Evolutionary conservation across 2,329 filamentous ascomycete genomes (phyloP).

Genomic region (Claviceps pazoutovae): DNA sequence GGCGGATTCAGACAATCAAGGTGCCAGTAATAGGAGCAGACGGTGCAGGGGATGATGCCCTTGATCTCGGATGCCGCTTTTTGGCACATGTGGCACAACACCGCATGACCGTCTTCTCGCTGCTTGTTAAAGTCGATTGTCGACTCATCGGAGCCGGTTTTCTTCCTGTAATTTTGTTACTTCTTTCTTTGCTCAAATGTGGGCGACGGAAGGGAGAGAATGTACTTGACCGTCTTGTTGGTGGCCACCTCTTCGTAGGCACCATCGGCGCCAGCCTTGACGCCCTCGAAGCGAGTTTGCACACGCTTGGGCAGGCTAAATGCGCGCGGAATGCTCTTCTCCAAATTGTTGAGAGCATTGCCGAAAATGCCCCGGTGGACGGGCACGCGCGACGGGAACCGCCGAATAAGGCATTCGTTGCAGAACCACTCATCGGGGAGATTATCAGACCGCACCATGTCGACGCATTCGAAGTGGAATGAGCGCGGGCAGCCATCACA

Average conservation of each 20-base stretch:
- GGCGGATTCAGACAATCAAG: conserved; percentile 84
- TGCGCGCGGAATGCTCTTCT: conserved; percentile 55
- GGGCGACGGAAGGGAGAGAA: background rate
- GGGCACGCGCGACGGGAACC: conserved; percentile 31
- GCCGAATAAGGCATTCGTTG: conserved; percentile 48
- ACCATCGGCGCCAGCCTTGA: conserved; percentile 61
- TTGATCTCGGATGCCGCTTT: conserved; percentile 44
- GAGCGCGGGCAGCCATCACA: conserved; percentile 86
- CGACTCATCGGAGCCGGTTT: conserved; percentile 43
- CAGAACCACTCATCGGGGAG: conserved; percentile 76
- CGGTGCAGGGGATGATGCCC: conserved; percentile 75
- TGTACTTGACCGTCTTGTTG: conserved; percentile 52
- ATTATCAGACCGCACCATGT: conserved; percentile 57
- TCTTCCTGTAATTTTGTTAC: conserved; percentile 26
- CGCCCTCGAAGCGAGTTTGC: conserved; percentile 66
- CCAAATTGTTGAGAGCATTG: conserved; percentile 47
- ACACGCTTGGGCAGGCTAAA: conserved; percentile 59
- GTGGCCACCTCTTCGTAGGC: conserved; percentile 60
- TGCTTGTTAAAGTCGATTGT: conserved; percentile 54
- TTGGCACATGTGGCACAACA: conserved; percentile 67
- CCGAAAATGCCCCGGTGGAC: conserved; percentile 44
- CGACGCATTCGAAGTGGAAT: conserved; percentile 80
- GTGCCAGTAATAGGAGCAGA: conserved; percentile 75
- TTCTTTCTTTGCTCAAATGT: background rate
- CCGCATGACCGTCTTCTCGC: conserved; percentile 60